Conservation (phyloP, 164 flowering plant genomes). For the Chimonanthus salicifolius region DNA sequence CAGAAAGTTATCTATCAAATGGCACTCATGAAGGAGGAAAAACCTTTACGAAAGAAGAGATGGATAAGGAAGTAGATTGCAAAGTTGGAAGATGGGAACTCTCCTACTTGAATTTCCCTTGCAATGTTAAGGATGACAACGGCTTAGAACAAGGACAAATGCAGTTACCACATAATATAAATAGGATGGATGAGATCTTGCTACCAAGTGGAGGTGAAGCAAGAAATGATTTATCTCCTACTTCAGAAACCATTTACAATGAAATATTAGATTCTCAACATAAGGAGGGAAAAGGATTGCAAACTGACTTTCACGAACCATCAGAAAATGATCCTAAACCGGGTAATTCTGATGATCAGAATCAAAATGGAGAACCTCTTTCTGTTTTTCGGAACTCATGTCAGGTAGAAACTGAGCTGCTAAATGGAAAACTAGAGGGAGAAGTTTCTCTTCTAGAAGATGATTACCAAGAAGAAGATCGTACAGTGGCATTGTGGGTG, state of each 20-base stretch:
- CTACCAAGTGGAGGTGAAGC: slow-evolving; percentile 20
- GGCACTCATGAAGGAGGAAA: background rate
- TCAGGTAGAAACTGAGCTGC: slow-evolving; percentile 34
- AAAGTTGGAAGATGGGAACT: background rate
- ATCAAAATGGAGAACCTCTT: slow-evolving; percentile 21
- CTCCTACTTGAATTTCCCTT: background rate
- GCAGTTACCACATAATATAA: slow-evolving; percentile 16
- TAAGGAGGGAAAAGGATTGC: slow-evolving; percentile 26
- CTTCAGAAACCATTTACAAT: no score
- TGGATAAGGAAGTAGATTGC: background rate
- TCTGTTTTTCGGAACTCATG: slow-evolving; percentile 25
- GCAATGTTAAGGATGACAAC: slow-evolving; percentile 2
- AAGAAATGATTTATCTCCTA: slow-evolving; percentile 12
- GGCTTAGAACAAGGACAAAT: slow-evolving; percentile 23
- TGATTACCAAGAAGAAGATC: slow-evolving; percentile 52
- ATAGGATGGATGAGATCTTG: slow-evolving; percentile 15
- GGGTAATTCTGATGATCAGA: slow-evolving; percentile 25
- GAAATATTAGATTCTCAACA: slow-evolving; percentile 19
- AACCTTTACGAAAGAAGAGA: background rate
- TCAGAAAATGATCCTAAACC: slow-evolving; percentile 26
- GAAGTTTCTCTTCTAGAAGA: slow-evolving; percentile 32
- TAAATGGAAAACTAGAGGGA: slow-evolving; percentile 28
- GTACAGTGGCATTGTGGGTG: slow-evolving; percentile 77
- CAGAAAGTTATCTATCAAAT: slow-evolving; percentile 1
- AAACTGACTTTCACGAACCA: slow-evolving; percentile 2